A percentile compares a stretch with the other conserved stretches of the same genome.
phyloP scores from a whole-genome alignment of 495 filamentous ascomycete genomes.

The Neurospora cerealis region DNA sequence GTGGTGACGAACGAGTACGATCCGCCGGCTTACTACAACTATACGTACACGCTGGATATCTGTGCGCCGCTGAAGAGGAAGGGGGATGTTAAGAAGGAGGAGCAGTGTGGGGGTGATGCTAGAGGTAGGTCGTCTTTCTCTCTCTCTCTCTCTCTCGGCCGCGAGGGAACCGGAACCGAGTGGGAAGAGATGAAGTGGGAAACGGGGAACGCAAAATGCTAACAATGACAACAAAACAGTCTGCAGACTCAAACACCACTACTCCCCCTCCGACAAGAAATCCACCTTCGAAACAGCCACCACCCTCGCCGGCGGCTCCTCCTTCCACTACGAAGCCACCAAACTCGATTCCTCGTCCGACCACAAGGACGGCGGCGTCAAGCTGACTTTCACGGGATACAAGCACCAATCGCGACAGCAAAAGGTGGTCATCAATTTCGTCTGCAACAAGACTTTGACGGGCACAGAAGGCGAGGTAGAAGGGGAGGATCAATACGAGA shows the following conservation, averaged over 20 bases:
- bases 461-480: slow-evolving; percentile 54
- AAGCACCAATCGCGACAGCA: not conserved
- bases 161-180: not conserved
- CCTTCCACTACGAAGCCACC: not conserved
- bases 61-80: slow-evolving; percentile 55
- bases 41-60: slow-evolving; percentile 82
- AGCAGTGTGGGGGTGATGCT: slow-evolving; percentile 49
- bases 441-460: slow-evolving; percentile 59
- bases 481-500: not conserved
- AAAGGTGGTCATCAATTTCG: slow-evolving; percentile 44
- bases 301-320: not conserved
- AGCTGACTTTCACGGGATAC: not conserved
- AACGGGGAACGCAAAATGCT: not conserved
- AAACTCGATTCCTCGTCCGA: not conserved
- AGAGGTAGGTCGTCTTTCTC: slow-evolving; percentile 38
- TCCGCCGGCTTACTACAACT: slow-evolving; percentile 45
- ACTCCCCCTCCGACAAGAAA: not conserved
- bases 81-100: slow-evolving; percentile 37
- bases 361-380: not conserved
- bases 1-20: slow-evolving; percentile 47
- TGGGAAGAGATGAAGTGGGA: not conserved
- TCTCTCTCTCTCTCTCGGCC: not conserved
- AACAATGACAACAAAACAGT: not conserved
- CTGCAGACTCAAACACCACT: not conserved
- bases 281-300: not conserved